Evolutionary conservation across 169 alveolate genomes (phyloP).

Genomic region (Eimeria acervulina): DNA sequence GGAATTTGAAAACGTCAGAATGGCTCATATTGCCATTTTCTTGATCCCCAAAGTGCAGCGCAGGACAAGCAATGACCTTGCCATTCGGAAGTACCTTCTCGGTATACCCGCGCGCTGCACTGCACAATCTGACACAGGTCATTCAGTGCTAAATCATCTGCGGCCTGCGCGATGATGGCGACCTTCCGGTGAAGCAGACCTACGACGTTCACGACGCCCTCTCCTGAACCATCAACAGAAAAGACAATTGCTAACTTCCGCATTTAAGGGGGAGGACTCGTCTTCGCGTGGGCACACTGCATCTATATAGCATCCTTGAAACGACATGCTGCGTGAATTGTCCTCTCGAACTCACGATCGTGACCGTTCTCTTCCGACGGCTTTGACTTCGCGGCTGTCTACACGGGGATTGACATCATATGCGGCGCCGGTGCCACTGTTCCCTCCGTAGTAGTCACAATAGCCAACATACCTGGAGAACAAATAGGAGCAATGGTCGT

Average conservation of each 20-base stretch:
- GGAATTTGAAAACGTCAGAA: slow-evolving; percentile 20
- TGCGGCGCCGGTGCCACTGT: slow-evolving; percentile 59
- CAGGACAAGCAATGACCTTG: slow-evolving; percentile 33
- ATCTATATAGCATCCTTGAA: neutral
- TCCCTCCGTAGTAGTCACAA: slow-evolving; percentile 72
- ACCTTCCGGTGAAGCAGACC: slow-evolving; percentile 75
- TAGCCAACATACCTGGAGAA: slow-evolving; percentile 54
- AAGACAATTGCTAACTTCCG: neutral
- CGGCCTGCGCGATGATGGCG: slow-evolving; percentile 80
- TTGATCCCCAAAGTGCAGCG: slow-evolving; percentile 53
- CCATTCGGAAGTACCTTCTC: neutral
- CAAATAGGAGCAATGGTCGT: no score
- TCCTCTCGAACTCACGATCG: slow-evolving; percentile 47
- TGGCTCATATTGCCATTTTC: slow-evolving; percentile 51
- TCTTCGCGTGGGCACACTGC: neutral
- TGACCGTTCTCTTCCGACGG: slow-evolving; percentile 69
- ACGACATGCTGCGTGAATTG: neutral
- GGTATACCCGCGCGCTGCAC: slow-evolving; percentile 45
- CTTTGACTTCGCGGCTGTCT: slow-evolving; percentile 70
- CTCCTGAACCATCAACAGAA: slow-evolving; percentile 18
- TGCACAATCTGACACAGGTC: slow-evolving; percentile 9
- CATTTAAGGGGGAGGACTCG: neutral
- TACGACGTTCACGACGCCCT: slow-evolving; percentile 78
- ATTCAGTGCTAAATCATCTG: slow-evolving; percentile 59
- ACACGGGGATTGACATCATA: slow-evolving; percentile 70